Base-by-base conservation (phyloP, 495 filamentous ascomycete species). In the Glarea lozoyensis region DNA sequence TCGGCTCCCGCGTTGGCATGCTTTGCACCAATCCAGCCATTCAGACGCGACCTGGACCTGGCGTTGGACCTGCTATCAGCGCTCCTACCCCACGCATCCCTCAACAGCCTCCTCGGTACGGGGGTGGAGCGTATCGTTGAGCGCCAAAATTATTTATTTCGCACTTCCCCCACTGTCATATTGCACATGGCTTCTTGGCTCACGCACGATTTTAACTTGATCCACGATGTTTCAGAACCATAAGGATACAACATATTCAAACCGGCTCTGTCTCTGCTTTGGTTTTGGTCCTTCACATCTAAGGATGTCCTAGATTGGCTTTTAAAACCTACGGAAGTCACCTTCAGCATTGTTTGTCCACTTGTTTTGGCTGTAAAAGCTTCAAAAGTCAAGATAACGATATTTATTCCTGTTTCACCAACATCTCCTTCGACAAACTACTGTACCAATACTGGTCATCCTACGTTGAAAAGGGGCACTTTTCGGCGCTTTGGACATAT, bases 1-100 rank as follows among this genome's bases (percentile, higher is more conserved):
- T 96, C 61, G 92, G 92, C 43, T 96, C 92, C 44, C 86, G 92
- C 39, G 92, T 97, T 33, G 92, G 90, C 37, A 96, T 97, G 88
- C 84, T 97, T 44, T 97, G 93, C 65, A 94, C 87, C 68, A 97
- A 96, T 57, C 90, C 88, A 23, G 83, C 84, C 20, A 75, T 84
- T 49, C 72, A 82, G 25, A 94, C 85, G 49, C 85, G 88, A 34
- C 86, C 88, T 23, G 86, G 87, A 27, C 87, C 88, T 42, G 83
- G 84, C 27, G 77, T 78, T 38, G 79, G 84, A 10, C 57, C 67
- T 32, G 59, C 73, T 36, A 69, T 68, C 41, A 73, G 78, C 44
- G 21, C 37, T 43, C 32, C 48, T 12, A 78, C 63, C 52, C 63
- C 60, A 50, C 75, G 78, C 43, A 73, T 79, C 65, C 61, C 68